phyloP scores from a whole-genome alignment of 1,284 basidiomycete species.

The Rhodotorula mucilaginosa region DNA sequence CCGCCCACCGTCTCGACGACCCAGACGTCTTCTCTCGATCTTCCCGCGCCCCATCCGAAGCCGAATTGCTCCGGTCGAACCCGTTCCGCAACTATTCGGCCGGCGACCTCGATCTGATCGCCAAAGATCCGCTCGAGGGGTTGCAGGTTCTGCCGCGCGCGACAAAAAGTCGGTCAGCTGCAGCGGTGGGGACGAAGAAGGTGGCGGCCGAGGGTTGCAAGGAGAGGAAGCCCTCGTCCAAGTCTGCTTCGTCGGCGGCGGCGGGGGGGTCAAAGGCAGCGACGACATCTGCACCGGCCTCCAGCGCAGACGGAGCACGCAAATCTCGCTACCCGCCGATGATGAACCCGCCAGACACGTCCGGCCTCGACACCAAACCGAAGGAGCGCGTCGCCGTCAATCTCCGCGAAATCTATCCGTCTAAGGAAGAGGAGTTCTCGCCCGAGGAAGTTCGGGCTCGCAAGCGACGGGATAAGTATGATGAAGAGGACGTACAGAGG shows the following conservation, averaged over 20 bases:
- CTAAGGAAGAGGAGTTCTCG: constrained; percentile 30
- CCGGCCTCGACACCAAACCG: not conserved
- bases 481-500: not conserved
- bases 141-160: constrained; percentile 44
- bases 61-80: constrained; percentile 57
- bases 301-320: not conserved
- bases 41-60: constrained; percentile 48
- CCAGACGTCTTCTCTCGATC: constrained; percentile 50
- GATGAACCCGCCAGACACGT: not conserved
- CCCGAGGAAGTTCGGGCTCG: constrained; percentile 39
- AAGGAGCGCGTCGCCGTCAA: constrained; percentile 37
- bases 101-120: constrained; percentile 45
- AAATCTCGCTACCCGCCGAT: too few relatives aligned
- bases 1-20: constrained; percentile 41
- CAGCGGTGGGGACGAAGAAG: not conserved
- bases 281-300: not conserved
- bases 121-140: constrained; percentile 38
- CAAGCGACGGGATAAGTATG: constrained; percentile 3
- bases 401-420: constrained; percentile 34
- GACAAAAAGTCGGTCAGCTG: constrained; percentile 24
- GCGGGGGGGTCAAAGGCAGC: not conserved
- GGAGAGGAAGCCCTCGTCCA: constrained; percentile 1
- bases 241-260: not conserved
- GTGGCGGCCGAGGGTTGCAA: not conserved
- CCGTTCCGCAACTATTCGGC: constrained; percentile 58